Conservation (phyloP, 345 rosid genomes). For the Camelina sativa region DNA sequence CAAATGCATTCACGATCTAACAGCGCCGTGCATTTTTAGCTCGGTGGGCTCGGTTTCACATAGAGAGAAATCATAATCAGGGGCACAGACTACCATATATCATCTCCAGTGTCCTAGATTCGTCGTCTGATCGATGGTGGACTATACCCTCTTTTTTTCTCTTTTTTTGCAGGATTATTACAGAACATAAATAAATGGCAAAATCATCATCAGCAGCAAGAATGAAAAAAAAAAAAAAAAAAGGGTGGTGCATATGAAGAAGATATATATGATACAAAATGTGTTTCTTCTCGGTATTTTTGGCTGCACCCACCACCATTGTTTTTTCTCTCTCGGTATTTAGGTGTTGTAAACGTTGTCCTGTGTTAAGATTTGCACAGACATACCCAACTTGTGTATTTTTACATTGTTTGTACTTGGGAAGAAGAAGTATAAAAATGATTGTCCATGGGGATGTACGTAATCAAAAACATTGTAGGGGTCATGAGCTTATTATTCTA, state of each 20-base stretch:
- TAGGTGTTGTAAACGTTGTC: conserved; percentile 33
- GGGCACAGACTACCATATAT: conserved; percentile 38
- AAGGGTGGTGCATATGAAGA: conserved; percentile 35
- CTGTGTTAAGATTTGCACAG: conserved; percentile 41
- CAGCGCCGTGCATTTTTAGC: conserved; percentile 30
- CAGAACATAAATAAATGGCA: conserved; percentile 44
- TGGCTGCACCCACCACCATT: conserved; percentile 25
- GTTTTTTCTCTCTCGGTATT: conserved; percentile 1
- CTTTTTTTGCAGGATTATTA: conserved; percentile 40
- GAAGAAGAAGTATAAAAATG: conserved; percentile 13
- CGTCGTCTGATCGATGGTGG: conserved; percentile 37
- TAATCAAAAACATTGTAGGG: conserved; percentile 36
- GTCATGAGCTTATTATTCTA: not conserved
- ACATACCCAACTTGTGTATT: conserved; percentile 30
- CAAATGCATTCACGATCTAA: conserved; percentile 56
- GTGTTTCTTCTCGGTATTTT: conserved; percentile 37
- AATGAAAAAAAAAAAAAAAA: not conserved
- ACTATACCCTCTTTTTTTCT: conserved; percentile 26
- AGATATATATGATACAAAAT: conserved; percentile 33
- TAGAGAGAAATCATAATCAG: conserved; percentile 31
- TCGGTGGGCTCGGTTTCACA: conserved; percentile 11
- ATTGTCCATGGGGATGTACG: conserved; percentile 24
- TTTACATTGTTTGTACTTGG: conserved; percentile 45
- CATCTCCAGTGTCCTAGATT: conserved; percentile 14
- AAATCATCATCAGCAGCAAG: conserved; percentile 5